Conservation (phyloP, 2,329 filamentous ascomycete species). For the Alternaria consortialis region DNA sequence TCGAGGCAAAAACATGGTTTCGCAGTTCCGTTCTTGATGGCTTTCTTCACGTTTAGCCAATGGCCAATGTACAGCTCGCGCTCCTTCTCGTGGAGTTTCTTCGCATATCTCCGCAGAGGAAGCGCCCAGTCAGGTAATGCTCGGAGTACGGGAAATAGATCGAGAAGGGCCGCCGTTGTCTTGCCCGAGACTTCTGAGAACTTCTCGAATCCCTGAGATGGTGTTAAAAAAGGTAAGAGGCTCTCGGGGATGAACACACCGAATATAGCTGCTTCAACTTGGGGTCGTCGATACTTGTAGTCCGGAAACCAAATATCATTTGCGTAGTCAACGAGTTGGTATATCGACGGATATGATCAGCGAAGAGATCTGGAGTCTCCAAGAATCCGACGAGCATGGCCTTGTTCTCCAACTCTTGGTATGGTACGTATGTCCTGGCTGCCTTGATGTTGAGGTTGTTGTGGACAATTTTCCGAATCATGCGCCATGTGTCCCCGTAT, state of each 20-base stretch:
- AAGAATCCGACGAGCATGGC: slow-evolving; percentile 62
- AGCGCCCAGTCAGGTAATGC: slow-evolving; percentile 42
- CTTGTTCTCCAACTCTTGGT: slow-evolving; percentile 65
- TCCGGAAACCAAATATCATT: slow-evolving; percentile 59
- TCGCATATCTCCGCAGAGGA: slow-evolving; percentile 53
- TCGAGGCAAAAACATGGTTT: slow-evolving; percentile 38
- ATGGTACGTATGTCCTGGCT: slow-evolving; percentile 52
- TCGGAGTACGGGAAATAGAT: slow-evolving; percentile 58
- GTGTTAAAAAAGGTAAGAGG: slow-evolving; percentile 41
- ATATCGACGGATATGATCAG: slow-evolving; percentile 59
- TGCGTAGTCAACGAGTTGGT: slow-evolving; percentile 60
- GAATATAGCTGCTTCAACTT: slow-evolving; percentile 27
- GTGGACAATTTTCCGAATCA: slow-evolving; percentile 34
- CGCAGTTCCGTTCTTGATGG: slow-evolving; percentile 20
- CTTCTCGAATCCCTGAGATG: slow-evolving; percentile 50
- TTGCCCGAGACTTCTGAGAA: slow-evolving; percentile 56
- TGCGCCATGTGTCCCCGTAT: slow-evolving; percentile 27
- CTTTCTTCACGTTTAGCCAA: slow-evolving; percentile 34
- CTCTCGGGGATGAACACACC: not conserved
- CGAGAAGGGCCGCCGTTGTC: slow-evolving; percentile 55
- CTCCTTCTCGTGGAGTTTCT: slow-evolving; percentile 56
- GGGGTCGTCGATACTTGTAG: slow-evolving; percentile 24
- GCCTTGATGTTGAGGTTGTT: slow-evolving; percentile 31
- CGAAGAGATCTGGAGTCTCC: slow-evolving; percentile 54
- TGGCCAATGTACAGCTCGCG: slow-evolving; percentile 40